A percentile compares a stretch with the other conserved stretches of the same genome.
These are phyloP conservation scores for Akanthomyces lecanii DNA, from an alignment of 2,329 filamentous ascomycete species.

Conservation along the genomic window DNA sequence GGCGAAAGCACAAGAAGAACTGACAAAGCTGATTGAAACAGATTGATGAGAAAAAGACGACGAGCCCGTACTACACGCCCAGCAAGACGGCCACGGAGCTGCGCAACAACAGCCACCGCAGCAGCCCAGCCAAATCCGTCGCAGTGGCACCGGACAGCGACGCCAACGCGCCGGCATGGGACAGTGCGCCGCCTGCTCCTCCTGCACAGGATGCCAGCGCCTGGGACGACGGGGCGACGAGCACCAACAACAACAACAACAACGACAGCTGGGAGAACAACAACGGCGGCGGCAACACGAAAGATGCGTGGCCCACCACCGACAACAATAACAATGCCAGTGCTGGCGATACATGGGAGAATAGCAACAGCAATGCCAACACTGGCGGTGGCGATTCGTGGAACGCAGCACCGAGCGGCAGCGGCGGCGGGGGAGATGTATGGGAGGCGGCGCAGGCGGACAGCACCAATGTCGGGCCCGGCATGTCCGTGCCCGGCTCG, in stretches of 20 bases:
- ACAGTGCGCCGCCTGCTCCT: background rate
- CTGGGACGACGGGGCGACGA: background rate
- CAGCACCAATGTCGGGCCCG: constrained; percentile 30
- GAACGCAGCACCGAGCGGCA: background rate
- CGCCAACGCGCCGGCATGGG: background rate
- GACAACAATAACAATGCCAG: background rate
- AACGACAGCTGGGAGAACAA: background rate
- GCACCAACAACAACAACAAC: constrained; percentile 8
- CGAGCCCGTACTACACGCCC: constrained; percentile 19
- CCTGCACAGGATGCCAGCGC: background rate
- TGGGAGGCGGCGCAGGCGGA: background rate
- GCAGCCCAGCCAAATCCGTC: constrained; percentile 12
- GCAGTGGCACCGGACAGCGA: background rate
- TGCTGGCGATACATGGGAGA: background rate
- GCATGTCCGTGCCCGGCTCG: constrained; percentile 25
- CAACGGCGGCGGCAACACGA: background rate
- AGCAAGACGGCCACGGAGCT: constrained; percentile 12
- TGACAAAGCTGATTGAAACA: background rate
- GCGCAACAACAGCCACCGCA: constrained; percentile 17
- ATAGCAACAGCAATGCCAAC: background rate
- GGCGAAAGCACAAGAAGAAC: background rate
- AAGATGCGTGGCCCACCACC: background rate
- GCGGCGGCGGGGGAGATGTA: background rate
- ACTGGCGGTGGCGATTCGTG: background rate
- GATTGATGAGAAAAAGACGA: constrained; percentile 11